Evolutionary conservation across 164 flowering plant genomes (phyloP).

Genomic region (Tetrastigma voinierianum): DNA sequence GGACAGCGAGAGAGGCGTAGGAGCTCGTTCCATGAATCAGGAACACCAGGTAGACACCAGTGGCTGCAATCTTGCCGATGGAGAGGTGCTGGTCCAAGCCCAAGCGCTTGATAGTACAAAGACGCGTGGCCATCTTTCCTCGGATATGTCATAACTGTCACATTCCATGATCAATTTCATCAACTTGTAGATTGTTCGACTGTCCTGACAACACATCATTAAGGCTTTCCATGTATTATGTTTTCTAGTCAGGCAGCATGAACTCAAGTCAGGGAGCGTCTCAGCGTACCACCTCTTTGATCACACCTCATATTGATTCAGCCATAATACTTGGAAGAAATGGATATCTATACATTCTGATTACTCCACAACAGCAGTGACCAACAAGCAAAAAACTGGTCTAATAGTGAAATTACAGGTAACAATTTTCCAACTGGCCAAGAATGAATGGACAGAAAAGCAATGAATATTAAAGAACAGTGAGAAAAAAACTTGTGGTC

Average conservation of each 20-base stretch:
- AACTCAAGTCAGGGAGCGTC: conserved; percentile 52
- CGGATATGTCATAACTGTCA: conserved; percentile 48
- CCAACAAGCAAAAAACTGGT: too few species aligned
- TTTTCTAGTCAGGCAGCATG: conserved; percentile 19
- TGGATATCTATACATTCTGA: neutral
- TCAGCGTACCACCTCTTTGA: conserved; percentile 73
- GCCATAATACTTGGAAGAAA: neutral
- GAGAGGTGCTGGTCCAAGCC: conserved; percentile 39
- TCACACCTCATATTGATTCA: conserved; percentile 54
- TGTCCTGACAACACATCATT: conserved; percentile 34
- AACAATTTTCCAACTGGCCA: too few species aligned
- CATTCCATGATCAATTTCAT: conserved; percentile 44
- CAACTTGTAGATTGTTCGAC: conserved; percentile 13
- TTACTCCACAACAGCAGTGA: too few species aligned
- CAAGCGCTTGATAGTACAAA: conserved; percentile 46
- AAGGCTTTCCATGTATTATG: conserved; percentile 26
- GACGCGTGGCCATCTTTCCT: conserved; percentile 79
- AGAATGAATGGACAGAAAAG: too few species aligned
- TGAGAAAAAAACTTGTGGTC: too few species aligned
- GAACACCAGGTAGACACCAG: conserved; percentile 87
- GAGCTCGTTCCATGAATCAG: conserved; percentile 86
- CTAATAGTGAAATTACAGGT: too few species aligned
- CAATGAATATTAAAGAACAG: too few species aligned
- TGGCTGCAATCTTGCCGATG: conserved; percentile 83
- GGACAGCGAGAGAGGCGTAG: conserved; percentile 55